These are phyloP conservation scores for Penicillium dipodomyicola DNA, from an alignment of 495 filamentous ascomycete genomes.

Conservation along the genomic window DNA sequence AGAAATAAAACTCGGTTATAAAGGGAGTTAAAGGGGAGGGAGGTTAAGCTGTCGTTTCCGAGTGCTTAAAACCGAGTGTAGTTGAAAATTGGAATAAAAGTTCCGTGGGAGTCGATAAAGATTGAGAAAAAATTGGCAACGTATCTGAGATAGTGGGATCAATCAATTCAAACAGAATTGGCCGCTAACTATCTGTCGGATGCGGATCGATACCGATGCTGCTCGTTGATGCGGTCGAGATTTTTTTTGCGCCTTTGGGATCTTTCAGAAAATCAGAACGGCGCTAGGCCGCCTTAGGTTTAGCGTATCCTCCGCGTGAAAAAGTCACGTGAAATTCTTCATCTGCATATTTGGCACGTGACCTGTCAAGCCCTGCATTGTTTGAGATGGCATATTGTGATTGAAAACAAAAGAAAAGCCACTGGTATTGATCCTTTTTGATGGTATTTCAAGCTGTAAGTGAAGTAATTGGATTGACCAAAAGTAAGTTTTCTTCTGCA, in stretches of 20 bases:
- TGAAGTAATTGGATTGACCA: not conserved
- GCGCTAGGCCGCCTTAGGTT: conserved; percentile 32
- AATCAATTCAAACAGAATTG: conserved; percentile 27
- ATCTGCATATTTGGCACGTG: conserved; percentile 38
- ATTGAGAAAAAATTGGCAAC: conserved; percentile 14
- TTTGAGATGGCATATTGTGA: not conserved
- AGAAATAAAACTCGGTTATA: conserved; percentile 10
- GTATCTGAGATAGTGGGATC: conserved; percentile 17
- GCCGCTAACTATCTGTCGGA: conserved; percentile 28
- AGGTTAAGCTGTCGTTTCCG: conserved; percentile 28
- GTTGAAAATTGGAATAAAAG: conserved; percentile 19
- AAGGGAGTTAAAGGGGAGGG: conserved; percentile 15
- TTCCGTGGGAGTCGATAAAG: conserved; percentile 19
- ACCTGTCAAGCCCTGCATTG: conserved; percentile 27
- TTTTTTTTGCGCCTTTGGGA: conserved; percentile 45
- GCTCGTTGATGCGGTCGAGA: conserved; percentile 48
- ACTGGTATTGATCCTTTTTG: not conserved
- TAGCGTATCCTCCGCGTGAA: conserved; percentile 27
- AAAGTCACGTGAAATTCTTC: conserved; percentile 29
- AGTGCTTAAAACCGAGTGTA: conserved; percentile 26
- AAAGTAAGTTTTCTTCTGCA: not conserved
- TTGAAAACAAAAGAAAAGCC: not conserved
- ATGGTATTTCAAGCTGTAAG: not conserved
- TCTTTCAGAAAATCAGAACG: conserved; percentile 48
- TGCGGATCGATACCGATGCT: conserved; percentile 39